Conservation (phyloP, 2,329 filamentous ascomycete genomes). For the Lojkania enalia region DNA sequence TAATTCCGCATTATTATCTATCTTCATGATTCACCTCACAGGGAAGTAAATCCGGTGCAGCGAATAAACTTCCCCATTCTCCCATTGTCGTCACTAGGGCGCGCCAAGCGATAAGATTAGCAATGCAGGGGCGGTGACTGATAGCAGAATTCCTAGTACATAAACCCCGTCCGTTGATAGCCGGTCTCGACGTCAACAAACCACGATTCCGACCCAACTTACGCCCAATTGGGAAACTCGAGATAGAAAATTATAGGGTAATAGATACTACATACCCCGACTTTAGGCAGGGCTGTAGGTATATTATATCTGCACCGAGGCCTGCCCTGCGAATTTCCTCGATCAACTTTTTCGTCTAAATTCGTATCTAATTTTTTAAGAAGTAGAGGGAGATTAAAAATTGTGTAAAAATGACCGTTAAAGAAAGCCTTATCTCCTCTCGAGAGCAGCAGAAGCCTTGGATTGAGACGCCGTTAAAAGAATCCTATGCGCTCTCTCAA, state of each 20-base stretch:
- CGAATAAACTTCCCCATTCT: no score
- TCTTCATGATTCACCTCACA: no score
- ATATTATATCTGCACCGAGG: background rate
- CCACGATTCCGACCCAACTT: no score
- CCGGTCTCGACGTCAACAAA: no score
- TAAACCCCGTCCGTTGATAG: no score
- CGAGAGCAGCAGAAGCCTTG: constrained; percentile 53
- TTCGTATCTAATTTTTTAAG: background rate
- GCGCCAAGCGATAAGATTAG: no score
- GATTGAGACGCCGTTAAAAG: constrained; percentile 72
- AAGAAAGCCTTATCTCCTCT: constrained; percentile 23
- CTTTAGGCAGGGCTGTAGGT: constrained; percentile 2
- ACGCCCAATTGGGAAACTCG: no score
- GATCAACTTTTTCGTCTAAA: background rate
- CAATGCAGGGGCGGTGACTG: no score
- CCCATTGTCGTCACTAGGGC: no score
- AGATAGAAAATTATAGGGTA: constrained; percentile 41
- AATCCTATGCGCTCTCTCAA: constrained; percentile 67
- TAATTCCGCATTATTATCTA: no score
- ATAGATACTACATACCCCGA: constrained; percentile 28
- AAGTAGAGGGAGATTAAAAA: background rate
- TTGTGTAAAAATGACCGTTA: constrained; percentile 26
- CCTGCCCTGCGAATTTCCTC: background rate
- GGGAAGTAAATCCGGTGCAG: no score
- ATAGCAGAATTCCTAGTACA: no score